phyloP scores from a whole-genome alignment of 192 early-diverging fungal species.

The Phycomyces blakesleeanus region DNA sequence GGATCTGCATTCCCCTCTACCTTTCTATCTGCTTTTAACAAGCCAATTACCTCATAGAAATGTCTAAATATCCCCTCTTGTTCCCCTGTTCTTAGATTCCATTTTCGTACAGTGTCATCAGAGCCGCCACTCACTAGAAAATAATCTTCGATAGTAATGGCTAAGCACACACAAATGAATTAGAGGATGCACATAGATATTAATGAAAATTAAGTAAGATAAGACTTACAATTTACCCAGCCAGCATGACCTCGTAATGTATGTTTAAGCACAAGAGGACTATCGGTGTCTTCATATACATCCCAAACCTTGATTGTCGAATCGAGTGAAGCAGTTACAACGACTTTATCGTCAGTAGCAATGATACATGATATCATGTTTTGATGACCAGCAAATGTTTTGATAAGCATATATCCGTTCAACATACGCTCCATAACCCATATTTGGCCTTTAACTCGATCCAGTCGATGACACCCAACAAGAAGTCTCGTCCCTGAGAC shows the following conservation, averaged over 20 bases:
- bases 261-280: neutral
- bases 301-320: neutral
- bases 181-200: neutral
- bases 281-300: neutral
- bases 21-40: neutral
- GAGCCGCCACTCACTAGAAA: neutral
- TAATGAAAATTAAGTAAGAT: neutral
- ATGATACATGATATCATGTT: neutral
- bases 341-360: neutral
- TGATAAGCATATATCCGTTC: neutral
- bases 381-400: neutral
- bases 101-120: constrained; percentile 3
- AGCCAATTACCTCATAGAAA: constrained; percentile 3
- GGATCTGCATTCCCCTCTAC: no score
- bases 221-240: constrained; percentile 1
- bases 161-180: neutral
- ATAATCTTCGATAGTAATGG: neutral
- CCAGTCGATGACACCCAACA: neutral
- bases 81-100: constrained; percentile 4
- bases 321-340: neutral
- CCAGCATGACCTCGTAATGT: neutral
- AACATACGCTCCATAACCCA: neutral
- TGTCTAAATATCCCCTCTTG: neutral
- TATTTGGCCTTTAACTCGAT: neutral
- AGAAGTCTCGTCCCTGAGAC: neutral